These are phyloP conservation scores for Xylariaceae sp. DNA, from an alignment of 2,329 filamentous ascomycete genomes.

Conservation along the genomic window DNA sequence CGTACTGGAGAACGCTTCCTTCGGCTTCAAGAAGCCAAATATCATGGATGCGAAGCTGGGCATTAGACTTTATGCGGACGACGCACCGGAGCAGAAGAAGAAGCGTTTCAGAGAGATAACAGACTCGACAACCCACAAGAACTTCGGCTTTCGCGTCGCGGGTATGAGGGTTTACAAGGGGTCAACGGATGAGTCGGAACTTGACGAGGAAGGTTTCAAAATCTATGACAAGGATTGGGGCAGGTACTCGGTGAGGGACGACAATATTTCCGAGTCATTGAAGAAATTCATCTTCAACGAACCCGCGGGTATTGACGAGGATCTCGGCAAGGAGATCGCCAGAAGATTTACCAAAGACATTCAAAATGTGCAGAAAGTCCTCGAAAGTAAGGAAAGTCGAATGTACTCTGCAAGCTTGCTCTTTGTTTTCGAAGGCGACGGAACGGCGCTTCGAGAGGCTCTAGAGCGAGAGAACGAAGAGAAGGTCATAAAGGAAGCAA, in stretches of 20 bases:
- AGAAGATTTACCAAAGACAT: slow-evolving; percentile 58
- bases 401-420: slow-evolving; percentile 67
- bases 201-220: slow-evolving; percentile 58
- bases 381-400: slow-evolving; percentile 60
- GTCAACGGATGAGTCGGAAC: slow-evolving; percentile 51
- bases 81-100: slow-evolving; percentile 62
- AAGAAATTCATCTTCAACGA: slow-evolving; percentile 61
- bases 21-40: slow-evolving; percentile 81
- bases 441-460: slow-evolving; percentile 53
- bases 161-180: slow-evolving; percentile 68
- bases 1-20: slow-evolving; percentile 81
- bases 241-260: slow-evolving; percentile 52
- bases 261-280: slow-evolving; percentile 58
- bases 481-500: slow-evolving; percentile 54
- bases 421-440: slow-evolving; percentile 68
- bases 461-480: slow-evolving; percentile 55
- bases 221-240: slow-evolving; percentile 68
- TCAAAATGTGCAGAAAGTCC: slow-evolving; percentile 52
- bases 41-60: slow-evolving; percentile 94
- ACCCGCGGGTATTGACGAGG: slow-evolving; percentile 59
- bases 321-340: slow-evolving; percentile 59
- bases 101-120: slow-evolving; percentile 62
- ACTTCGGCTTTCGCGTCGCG: slow-evolving; percentile 64
- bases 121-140: slow-evolving; percentile 60
- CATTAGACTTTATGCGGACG: slow-evolving; percentile 80